phyloP scores from a whole-genome alignment of 2,329 filamentous ascomycete genomes.

The Trichoderma hamatum region DNA sequence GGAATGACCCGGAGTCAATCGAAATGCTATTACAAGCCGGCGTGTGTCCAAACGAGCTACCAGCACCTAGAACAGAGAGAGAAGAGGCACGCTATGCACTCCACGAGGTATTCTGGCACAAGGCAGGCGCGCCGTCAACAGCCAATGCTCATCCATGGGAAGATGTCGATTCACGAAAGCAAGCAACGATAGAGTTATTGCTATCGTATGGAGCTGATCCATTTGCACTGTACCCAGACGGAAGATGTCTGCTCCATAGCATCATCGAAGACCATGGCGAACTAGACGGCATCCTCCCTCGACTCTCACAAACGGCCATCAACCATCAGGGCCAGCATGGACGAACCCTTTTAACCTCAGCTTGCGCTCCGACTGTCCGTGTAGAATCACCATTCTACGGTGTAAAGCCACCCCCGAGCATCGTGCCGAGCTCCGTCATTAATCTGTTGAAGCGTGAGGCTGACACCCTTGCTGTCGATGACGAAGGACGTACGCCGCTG shows the following conservation, averaged over 20 bases:
- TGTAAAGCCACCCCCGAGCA: neutral
- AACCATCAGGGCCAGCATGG: neutral
- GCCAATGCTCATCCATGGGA: neutral
- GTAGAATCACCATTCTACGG: neutral
- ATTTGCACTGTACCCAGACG: neutral
- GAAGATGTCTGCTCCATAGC: neutral
- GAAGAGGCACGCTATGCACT: neutral
- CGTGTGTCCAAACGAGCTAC: neutral
- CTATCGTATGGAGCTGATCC: neutral
- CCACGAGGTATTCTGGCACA: neutral
- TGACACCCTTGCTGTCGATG: neutral
- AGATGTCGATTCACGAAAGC: neutral
- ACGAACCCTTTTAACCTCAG: neutral
- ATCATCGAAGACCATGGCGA: neutral
- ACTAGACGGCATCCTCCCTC: neutral
- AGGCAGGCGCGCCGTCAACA: neutral
- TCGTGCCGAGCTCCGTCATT: neutral
- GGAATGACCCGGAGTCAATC: neutral
- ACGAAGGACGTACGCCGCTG: neutral
- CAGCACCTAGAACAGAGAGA: neutral
- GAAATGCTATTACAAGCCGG: neutral
- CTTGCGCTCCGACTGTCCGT: neutral
- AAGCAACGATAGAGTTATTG: neutral
- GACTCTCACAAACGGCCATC: neutral
- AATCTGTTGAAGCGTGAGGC: neutral